Evolutionary conservation across 1,284 basidiomycete genomes (phyloP), one percentile per base, ranked within the genome.

Genomic region (Exobasidium cylindrosporum): DNA sequence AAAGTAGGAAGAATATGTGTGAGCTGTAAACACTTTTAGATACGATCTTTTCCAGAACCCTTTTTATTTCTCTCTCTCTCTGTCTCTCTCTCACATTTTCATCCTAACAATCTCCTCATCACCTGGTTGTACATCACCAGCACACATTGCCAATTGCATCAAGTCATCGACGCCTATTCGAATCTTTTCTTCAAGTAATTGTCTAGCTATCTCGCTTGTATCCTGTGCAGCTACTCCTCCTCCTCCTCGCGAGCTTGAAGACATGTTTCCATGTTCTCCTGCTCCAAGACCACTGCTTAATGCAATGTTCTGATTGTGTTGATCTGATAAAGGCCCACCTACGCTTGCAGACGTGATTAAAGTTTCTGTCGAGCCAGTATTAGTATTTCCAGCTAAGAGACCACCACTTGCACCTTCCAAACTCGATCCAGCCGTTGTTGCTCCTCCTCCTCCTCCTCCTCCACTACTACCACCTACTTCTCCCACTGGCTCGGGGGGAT

Each of bases 91-190:
- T 57, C 59, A 70, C 68, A 77, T 66, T 50, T 70, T 74, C 40
- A 61, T 64, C 4, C 65, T 67, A n/a, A 78, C 64, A 23, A 70
- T 63, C 49, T 68, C 61, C 46, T 71, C 67, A 10, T 65, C 63
- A n/a, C 68, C 73, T 24, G 62, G 61, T 28, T 74, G 73, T 1
- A 75, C 73, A 59, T 77, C 74, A 26, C 73, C 74, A 23, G 71
- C 71, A 58, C 70, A 69, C 10, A 73, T 66, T 6, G 74, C 72
- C 24, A 78, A 61, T 31, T 77, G 70, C 67, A 76, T 77, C 24
- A 78, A 70, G 11, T 68, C 63, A 32, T 76, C 76, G 45, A 74
- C 67, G 49, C 72, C 73, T 30, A 63, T 65, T 3, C 68, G 66
- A n/a, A 69, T 67, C 31, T 65, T 63, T 23, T 64, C 57, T 58